phyloP scores from a whole-genome alignment of 2,329 filamentous ascomycete genomes.

The Colletotrichum australisinense region DNA sequence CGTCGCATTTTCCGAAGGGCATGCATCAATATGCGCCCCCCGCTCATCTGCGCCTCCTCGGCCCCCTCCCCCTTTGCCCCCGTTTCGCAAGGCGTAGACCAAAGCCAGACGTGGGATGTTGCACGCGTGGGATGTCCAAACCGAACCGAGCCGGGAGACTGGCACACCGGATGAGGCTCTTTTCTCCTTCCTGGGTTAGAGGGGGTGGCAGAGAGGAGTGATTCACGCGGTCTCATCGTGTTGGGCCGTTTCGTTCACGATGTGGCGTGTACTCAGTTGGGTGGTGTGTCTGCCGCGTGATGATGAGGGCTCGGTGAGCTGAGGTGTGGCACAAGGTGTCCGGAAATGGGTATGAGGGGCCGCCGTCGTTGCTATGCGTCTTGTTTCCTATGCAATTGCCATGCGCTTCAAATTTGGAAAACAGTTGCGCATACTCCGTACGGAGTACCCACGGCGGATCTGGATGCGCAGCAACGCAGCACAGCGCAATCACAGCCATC shows the following conservation, averaged over 20 bases:
- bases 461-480: background rate
- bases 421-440: background rate
- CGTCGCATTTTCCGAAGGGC: background rate
- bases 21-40: background rate
- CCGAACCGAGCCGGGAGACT: background rate
- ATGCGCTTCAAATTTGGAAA: background rate
- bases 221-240: background rate
- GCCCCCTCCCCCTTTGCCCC: background rate
- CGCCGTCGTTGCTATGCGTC: background rate
- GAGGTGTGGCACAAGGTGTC: background rate
- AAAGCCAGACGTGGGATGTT: constrained; percentile 5
- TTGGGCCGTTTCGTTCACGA: constrained; percentile 1
- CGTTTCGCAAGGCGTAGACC: background rate
- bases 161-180: background rate
- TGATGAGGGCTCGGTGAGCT: constrained; percentile 7
- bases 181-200: background rate
- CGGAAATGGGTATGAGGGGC: background rate
- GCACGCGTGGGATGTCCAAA: background rate
- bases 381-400: background rate
- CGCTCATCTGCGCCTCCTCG: background rate
- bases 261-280: background rate
- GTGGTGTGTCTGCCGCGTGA: constrained; percentile 1
- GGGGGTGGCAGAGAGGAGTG: background rate
- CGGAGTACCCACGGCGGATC: too few relatives aligned
- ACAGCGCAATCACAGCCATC: background rate